Evolutionary conservation across 805 yeast genomes (phyloP), one percentile per base, ranked within the genome.

Genomic region (Millerozyma acaciae): DNA sequence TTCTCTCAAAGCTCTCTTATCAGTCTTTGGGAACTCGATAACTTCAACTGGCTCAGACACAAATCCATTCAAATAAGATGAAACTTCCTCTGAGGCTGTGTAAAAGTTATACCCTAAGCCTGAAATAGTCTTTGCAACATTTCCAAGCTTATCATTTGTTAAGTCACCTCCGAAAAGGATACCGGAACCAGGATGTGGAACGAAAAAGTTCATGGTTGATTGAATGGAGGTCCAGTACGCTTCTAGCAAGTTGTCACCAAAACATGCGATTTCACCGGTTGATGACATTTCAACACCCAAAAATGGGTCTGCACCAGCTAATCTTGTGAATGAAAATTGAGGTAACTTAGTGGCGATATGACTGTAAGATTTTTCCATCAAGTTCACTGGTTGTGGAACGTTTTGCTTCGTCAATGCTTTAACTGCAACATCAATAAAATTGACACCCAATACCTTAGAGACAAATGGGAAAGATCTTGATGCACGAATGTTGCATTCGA

Each of bases 241-340:
- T 65, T 93, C 97, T 36, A 74, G 51, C 42, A 83, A 60, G 61
- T 86, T 82, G 42, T 70, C 70, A 50, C 99, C 99, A 57, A 93
- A 93, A 58, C 96, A 85, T 19, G 98, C 98, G 57, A 93, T 84
- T 68, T 93, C 99, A 63, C 99, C 99, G 33, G 99, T 93, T 8
- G 97, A 89, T 5, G 97, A 82, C 99, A 93, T 93, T 70, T 93
- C 99, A 47, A 93, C 98, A 44, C 98, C 98, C 56, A 93, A 73
- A 75, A 85, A 89, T 44, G 99, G 99, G 63, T 93, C 99, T 32
- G 99, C 99, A 47, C 98, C 99, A 13, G 97, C 97, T 53, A 93
- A 74, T 70, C 99, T 81, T 24, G 97, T 89, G 72, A 93, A 93
- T 6, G 97, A 90, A 66, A 93, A 93, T 69, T 93, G 99, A 30